Evolutionary conservation across 176 grass and related monocot genomes (phyloP), one percentile per base, ranked within the genome.

Genomic region (Aechmea fasciata): DNA sequence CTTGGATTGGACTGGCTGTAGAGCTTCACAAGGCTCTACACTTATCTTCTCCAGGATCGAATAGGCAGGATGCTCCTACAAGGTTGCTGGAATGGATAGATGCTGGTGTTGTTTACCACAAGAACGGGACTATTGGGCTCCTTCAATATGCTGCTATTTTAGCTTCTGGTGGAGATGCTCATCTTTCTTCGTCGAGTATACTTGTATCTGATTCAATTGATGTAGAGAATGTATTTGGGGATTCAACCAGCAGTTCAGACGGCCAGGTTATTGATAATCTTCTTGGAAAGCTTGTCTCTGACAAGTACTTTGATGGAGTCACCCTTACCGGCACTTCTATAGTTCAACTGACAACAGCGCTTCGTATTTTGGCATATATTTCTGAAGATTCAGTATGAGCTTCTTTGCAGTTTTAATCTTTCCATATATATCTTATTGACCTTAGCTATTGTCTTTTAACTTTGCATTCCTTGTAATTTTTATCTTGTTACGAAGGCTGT

Each of bases 31-130:
- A 92, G 79, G 93, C 84, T 74, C 81, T 96, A 71, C 93, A 96
- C 80, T 85, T 80, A 50, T 92, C 86, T 66, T 96, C 93, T 69
- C 93, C 89, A 66, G 89, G 93, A 73, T 92, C 93, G 71, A 96
- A 96, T 64, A 85, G 83, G 52, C 91, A 92, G 83, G 93, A 96
- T 85, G 89, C 93, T 48, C 89, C 89, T 48, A 87, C 84, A 79
- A 83, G 93, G 71, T 87, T 96, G 74, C 82, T 96, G 65, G 86
- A 96, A 75, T 96, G 88, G 93, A 92, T 96, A 72, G 93, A 96
- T 79, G 93, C 93, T 54, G 93, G 93, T 75, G 93, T 92, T 87
- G 79, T 96, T 71, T 96, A 90, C 74, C 89, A 96, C 70, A 90
- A 81, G 83, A 96, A 96, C 63, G 93, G 93, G 26, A 86, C 86